Conservation (phyloP, 768 basidiomycete genomes). For the Rhodotorula paludigena region DNA sequence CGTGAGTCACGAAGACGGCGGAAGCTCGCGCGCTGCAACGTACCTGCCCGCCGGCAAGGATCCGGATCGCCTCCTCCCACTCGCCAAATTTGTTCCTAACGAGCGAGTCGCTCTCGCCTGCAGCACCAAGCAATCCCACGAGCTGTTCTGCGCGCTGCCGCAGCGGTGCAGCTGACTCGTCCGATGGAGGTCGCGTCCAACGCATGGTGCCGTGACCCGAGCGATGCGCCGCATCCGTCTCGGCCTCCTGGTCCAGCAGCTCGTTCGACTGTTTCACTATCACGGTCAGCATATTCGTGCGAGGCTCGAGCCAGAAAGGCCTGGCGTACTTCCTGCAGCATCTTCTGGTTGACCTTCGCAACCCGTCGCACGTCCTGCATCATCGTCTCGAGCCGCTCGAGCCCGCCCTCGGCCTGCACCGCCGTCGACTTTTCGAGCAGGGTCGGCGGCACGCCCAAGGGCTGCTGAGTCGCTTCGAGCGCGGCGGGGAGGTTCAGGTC, state of each 20-base stretch:
- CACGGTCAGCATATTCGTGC: background rate
- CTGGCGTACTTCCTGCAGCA: constrained; percentile 67
- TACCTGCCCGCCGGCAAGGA: constrained; percentile 67
- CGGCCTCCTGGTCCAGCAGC: constrained; percentile 71
- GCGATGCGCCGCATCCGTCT: constrained; percentile 48
- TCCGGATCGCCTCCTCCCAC: constrained; percentile 68
- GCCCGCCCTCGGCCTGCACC: constrained; percentile 71
- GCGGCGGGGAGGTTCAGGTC: constrained; percentile 68
- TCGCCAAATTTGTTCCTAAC: constrained; percentile 81
- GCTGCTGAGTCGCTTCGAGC: constrained; percentile 78
- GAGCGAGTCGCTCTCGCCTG: constrained; percentile 66
- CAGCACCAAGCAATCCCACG: constrained; percentile 64
- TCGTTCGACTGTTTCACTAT: constrained; percentile 63
- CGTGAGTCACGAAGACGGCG: too few relatives aligned
- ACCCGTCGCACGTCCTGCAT: constrained; percentile 69
- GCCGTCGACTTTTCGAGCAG: constrained; percentile 79
- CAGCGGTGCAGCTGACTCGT: constrained; percentile 71
- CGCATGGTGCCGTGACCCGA: constrained; percentile 43
- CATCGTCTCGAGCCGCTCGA: constrained; percentile 62
- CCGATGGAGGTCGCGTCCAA: constrained; percentile 59
- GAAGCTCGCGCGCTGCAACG: constrained; percentile 4
- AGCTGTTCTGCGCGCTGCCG: constrained; percentile 68
- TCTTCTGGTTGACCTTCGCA: constrained; percentile 57
- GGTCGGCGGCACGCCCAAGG: constrained; percentile 81
- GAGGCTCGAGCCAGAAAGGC: too few relatives aligned